These are phyloP conservation scores for Beauveria rudraprayagi DNA, from an alignment of 2,329 filamentous ascomycete species.

Conservation along the genomic window DNA sequence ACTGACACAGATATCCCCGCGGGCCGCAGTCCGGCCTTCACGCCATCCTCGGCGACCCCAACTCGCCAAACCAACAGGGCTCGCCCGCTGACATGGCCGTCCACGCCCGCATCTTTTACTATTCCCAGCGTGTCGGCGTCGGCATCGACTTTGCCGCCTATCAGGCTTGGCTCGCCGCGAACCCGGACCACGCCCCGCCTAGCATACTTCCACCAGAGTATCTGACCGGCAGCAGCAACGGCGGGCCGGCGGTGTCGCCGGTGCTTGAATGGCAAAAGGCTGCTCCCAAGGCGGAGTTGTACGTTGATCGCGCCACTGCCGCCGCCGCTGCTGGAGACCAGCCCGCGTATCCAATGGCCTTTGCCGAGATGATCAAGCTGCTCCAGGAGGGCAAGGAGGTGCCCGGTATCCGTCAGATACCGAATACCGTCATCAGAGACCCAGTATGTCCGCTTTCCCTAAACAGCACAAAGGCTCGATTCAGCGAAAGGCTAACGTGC, in stretches of 20 bases:
- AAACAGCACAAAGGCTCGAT: neutral
- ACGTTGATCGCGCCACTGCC: conserved; percentile 30
- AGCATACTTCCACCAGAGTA: conserved; percentile 30
- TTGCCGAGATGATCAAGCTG: conserved; percentile 78
- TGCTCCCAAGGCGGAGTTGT: conserved; percentile 40
- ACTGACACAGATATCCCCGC: neutral
- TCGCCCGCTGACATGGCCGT: conserved; percentile 51
- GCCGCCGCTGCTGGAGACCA: conserved; percentile 28
- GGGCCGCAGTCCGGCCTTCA: conserved; percentile 45
- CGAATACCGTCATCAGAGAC: conserved; percentile 66
- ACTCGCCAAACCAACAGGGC: conserved; percentile 32
- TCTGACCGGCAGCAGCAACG: conserved; percentile 10
- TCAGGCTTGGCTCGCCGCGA: conserved; percentile 49
- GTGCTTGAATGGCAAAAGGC: conserved; percentile 40
- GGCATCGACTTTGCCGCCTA: conserved; percentile 60
- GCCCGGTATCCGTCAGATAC: conserved; percentile 81
- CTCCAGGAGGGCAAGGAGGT: conserved; percentile 76
- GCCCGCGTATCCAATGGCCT: conserved; percentile 71
- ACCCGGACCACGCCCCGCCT: conserved; percentile 26
- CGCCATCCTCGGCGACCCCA: conserved; percentile 54
- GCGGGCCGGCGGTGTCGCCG: conserved; percentile 6
- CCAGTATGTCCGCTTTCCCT: conserved; percentile 42
- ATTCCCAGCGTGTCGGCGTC: conserved; percentile 40
- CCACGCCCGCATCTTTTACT: conserved; percentile 62
- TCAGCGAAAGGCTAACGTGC: neutral